Evolutionary conservation across 2,329 filamentous ascomycete species (phyloP), one percentile per base, ranked within the genome.

Genomic region (Aspergillus calidoustus): DNA sequence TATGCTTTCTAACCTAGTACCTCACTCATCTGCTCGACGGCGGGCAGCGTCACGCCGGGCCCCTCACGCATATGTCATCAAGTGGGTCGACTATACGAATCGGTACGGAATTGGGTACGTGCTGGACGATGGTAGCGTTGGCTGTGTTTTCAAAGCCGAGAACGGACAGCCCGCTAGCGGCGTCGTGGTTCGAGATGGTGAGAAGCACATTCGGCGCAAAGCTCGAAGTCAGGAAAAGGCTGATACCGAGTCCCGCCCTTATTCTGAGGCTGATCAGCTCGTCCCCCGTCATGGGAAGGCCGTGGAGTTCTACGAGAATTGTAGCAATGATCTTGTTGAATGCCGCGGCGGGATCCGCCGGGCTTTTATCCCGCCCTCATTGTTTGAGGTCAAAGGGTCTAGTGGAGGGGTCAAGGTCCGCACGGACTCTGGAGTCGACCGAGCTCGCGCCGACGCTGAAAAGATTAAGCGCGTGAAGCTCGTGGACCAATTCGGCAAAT

Each of bases 71-170:
- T 80, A 82, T 60, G 81, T 83, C 4, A 80, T 82, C 53, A 83
- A 83, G 71, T 83, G 81, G 81, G 81, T 83, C 22, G 81, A 83
- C 64, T 83, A 83, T 65, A 82, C 81, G 7, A 82, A 82, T 61
- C 78, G 81, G 51, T 82, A 83, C 61, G 81, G 81, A 11, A 82
- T 83, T 52, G 81, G 81, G 6, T 83, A 83, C 64, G 80, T 83
- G 7, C 66, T 83, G n/a, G 79, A 80, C 50, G 81, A 83, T 68
- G 80, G 81, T 4, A 82, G 79, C 38, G 79, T 83, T 23, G 81
- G 81, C 4, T 83, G 81, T 69, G 76, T 83, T 9, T 80, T 83
- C 66, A 82, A 81, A 64, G 79, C 76, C 9, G 79, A 81, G 55
- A 76, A 81, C 55, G 75, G 73, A 1, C 75, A 76, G 55, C 77